phyloP scores from a whole-genome alignment of 208 protist genomes.

The Trypanosoma conorhini region DNA sequence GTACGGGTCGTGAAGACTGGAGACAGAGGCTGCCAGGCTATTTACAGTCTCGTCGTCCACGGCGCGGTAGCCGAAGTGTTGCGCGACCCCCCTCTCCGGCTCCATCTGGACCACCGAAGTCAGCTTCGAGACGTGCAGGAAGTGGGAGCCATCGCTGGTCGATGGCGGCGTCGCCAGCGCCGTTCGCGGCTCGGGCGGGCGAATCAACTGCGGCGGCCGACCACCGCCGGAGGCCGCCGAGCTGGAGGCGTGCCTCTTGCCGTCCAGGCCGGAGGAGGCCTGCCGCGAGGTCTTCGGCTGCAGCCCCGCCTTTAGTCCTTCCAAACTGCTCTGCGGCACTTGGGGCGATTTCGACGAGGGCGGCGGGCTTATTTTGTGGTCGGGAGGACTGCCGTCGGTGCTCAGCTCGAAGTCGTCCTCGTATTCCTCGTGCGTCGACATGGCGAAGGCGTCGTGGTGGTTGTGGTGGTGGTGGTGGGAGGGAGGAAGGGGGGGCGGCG shows the following conservation, averaged over 20 bases:
- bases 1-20: slow-evolving; percentile 37
- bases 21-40: slow-evolving; percentile 14
- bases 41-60: background rate
- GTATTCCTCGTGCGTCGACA: slow-evolving; percentile 18
- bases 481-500: too few relatives aligned
- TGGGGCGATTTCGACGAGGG: background rate
- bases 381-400: background rate
- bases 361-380: background rate
- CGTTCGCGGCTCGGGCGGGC: slow-evolving; percentile 6
- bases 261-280: slow-evolving; percentile 8
- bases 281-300: background rate
- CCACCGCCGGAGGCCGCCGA: background rate
- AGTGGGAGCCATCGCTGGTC: background rate
- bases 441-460: slow-evolving; percentile 2
- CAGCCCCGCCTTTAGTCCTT: background rate
- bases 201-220: slow-evolving; percentile 2
- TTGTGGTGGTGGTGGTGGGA: too few relatives aligned
- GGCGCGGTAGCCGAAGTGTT: slow-evolving; percentile 7
- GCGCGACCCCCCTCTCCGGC: background rate
- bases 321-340: background rate
- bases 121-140: slow-evolving; percentile 28
- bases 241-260: background rate
- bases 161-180: background rate
- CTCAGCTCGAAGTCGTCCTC: slow-evolving; percentile 34
- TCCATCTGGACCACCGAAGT: slow-evolving; percentile 26